Percentiles rank a stretch among this genome's conserved stretches.
Conservation (phyloP, 176 grass and related monocot species). For the Chrysopogon serrulatus region DNA sequence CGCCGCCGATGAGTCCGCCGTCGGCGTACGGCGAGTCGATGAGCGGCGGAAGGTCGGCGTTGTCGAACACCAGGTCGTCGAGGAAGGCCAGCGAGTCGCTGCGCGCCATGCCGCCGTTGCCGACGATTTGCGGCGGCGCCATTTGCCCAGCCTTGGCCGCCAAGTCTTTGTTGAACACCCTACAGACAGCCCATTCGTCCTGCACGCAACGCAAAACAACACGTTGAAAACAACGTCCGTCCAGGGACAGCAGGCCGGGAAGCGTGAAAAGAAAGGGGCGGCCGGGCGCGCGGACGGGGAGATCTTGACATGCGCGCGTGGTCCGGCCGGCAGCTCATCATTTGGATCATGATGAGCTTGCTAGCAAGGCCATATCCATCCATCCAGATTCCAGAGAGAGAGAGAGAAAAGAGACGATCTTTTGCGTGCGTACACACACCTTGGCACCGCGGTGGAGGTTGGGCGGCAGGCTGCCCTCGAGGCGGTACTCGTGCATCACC, state of each 20-base stretch:
- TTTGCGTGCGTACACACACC: conserved; percentile 5
- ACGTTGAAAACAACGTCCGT: conserved; percentile 5
- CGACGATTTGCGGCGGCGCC: not conserved
- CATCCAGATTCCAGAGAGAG: too few species aligned
- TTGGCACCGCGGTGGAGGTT: conserved; percentile 49
- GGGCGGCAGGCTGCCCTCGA: conserved; percentile 53
- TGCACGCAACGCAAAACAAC: conserved; percentile 32
- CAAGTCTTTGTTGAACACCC: conserved; percentile 61
- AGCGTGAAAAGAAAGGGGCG: not conserved
- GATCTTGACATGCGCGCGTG: conserved; percentile 8
- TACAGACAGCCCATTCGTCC: conserved; percentile 85
- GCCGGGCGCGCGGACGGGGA: not conserved
- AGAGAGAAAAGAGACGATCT: not conserved
- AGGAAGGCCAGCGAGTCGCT: not conserved
- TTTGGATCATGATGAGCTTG: not conserved
- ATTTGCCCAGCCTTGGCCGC: conserved; percentile 27
- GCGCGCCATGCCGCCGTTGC: not conserved
- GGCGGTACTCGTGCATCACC: conserved; percentile 95
- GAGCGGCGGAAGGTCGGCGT: conserved; percentile 38
- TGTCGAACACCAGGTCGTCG: conserved; percentile 28
- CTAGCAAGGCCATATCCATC: not conserved
- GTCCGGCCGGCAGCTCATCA: conserved; percentile 12
- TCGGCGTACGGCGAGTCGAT: conserved; percentile 21
- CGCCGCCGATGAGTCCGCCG: not conserved
- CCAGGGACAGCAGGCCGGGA: not conserved